Evolutionary conservation across 345 rosid genomes (phyloP).

Genomic region (Populus alba): DNA sequence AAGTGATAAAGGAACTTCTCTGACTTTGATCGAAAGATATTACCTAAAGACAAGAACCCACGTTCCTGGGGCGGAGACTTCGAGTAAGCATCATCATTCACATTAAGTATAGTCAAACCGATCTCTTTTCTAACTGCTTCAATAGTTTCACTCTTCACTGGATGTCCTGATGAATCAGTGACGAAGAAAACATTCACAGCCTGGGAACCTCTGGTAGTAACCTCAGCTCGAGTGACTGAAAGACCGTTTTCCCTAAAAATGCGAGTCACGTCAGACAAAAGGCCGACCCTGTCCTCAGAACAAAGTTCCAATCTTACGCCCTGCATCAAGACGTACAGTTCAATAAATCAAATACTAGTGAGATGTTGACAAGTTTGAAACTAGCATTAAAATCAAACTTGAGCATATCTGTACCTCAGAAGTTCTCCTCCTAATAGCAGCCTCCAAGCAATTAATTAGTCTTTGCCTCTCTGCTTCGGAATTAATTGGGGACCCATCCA

Average conservation of each 20-base stretch:
- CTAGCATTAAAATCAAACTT: conserved; percentile 6
- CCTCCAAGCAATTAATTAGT: conserved; percentile 86
- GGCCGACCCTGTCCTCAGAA: conserved; percentile 77
- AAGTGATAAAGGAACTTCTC: conserved; percentile 73
- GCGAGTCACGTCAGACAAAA: conserved; percentile 86
- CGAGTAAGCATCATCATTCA: conserved; percentile 47
- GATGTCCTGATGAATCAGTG: conserved; percentile 67
- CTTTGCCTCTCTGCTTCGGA: conserved; percentile 95
- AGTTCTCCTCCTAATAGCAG: conserved; percentile 80
- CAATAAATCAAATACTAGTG: background rate
- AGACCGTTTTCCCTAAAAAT: conserved; percentile 91
- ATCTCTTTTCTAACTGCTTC: conserved; percentile 80
- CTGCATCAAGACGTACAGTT: conserved; percentile 39
- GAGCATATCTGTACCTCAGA: conserved; percentile 45
- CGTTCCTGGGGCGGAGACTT: conserved; percentile 44
- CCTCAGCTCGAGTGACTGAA: conserved; percentile 81
- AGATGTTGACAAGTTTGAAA: background rate
- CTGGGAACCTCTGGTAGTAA: conserved; percentile 70
- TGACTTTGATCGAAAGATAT: conserved; percentile 60
- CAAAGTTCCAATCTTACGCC: conserved; percentile 81
- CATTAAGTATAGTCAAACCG: conserved; percentile 59
- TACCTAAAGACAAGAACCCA: conserved; percentile 58
- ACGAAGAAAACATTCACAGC: conserved; percentile 83
- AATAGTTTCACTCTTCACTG: conserved; percentile 64
- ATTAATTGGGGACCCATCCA: conserved; percentile 83